A percentile compares a stretch with the other conserved stretches of the same genome.
phyloP scores from a whole-genome alignment of 345 rosid genomes.

The Eucalyptus victrix region DNA sequence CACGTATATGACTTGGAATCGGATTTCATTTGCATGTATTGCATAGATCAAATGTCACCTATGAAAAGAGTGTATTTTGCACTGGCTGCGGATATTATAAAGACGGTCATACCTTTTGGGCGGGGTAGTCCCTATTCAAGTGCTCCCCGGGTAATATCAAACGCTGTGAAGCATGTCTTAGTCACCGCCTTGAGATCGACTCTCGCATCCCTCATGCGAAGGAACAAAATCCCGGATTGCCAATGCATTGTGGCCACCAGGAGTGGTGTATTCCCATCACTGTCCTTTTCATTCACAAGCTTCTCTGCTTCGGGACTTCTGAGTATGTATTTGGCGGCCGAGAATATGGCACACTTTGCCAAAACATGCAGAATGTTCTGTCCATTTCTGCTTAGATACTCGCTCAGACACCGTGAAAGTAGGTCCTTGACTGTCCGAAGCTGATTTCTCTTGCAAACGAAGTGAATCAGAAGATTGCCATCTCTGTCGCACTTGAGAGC shows the following conservation, averaged over 20 bases:
- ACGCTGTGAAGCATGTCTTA: background rate
- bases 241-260: background rate
- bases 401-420: fast-evolving
- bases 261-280: background rate
- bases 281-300: background rate
- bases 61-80: too few species aligned
- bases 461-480: background rate
- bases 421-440: background rate
- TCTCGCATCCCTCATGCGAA: background rate
- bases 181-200: background rate
- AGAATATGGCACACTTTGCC: background rate
- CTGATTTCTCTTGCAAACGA: background rate
- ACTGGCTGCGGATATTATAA: too few species aligned
- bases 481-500: background rate
- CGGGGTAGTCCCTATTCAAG: fast-evolving
- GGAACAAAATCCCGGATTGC: background rate
- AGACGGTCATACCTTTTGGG: background rate
- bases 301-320: background rate
- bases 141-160: background rate
- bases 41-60: too few species aligned
- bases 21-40: background rate
- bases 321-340: background rate
- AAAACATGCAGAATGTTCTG: background rate
- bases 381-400: background rate
- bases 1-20: background rate